Evolutionary conservation across 2,329 filamentous ascomycete species (phyloP), one percentile per base, ranked within the genome.

Genomic region (Cercospora beticola): DNA sequence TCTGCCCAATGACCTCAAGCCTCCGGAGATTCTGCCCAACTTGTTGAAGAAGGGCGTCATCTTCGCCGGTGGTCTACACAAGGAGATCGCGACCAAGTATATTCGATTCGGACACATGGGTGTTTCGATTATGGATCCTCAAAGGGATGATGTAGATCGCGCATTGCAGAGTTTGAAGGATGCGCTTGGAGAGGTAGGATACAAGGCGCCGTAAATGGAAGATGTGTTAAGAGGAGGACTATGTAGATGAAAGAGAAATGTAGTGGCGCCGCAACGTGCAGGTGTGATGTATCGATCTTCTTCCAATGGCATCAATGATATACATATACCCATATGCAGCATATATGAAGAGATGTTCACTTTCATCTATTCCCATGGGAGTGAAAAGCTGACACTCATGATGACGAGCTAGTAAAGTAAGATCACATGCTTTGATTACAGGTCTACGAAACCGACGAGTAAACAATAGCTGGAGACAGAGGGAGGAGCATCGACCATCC

Each of bases 31-130:
- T 36, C 86, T 99, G 64, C 94, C 95, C 12, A 93, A 89, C 78
- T 84, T 99, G 71, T 81, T 92, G 71, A 92, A 92, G 83, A 94
- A 91, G 81, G 93, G 93, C 31, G 92, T 99, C 49, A 88, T 99
- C 69, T 98, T 98, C 79, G 95, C 95, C 26, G 95, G 93, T 68
- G 95, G 95, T 70, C 86, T 99, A 75, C 95, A 99, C 85, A 97
- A 95, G 86, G 92, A 96, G 79, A 97, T 97, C 80, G 94, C 92
- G 2, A 84, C 91, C 71, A 95, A 92, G 83, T 99, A 99, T 80
- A 92, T 99, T 74, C 89, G 95, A 30, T 95, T 99, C 77, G 95
- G 95, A 54, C 95, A 98, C 81, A 99, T 99, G 95, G 95, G 95
- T 74, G 92, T 98, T 71, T 95, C 91, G 78, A 91, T 94, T 82